Evolutionary conservation across 169 alveolate genomes (phyloP).

Genomic region (Cryptosporidium muris): DNA sequence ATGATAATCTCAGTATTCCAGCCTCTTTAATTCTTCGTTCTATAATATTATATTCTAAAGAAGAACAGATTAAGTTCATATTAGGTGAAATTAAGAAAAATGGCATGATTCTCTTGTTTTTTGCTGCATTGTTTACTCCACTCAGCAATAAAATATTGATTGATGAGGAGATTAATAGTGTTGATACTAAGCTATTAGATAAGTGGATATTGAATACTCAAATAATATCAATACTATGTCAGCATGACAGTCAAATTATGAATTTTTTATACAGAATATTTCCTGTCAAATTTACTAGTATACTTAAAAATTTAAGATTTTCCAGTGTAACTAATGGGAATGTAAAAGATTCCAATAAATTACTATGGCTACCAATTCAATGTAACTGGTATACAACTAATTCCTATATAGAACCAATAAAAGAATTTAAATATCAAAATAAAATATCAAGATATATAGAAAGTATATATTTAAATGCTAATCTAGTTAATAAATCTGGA

Average conservation of each 20-base stretch:
- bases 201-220: slow-evolving; percentile 46
- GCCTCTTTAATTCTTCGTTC: slow-evolving; percentile 37
- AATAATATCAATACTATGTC: slow-evolving; percentile 55
- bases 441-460: neutral
- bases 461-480: neutral
- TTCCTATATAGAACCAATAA: slow-evolving; percentile 16
- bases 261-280: slow-evolving; percentile 17
- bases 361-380: slow-evolving; percentile 61
- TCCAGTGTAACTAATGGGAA: neutral
- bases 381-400: slow-evolving; percentile 56
- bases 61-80: slow-evolving; percentile 1
- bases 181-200: neutral
- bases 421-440: neutral
- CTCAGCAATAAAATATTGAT: neutral
- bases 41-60: slow-evolving; percentile 29
- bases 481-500: neutral
- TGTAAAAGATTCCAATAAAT: neutral
- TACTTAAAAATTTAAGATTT: slow-evolving; percentile 42
- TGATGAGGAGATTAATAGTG: neutral
- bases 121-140: neutral
- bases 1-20: slow-evolving; percentile 10
- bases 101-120: slow-evolving; percentile 9
- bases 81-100: neutral
- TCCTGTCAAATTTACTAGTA: slow-evolving; percentile 31
- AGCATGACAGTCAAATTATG: slow-evolving; percentile 43